A percentile compares a stretch with the other conserved stretches of the same genome.
Conservation (phyloP, 2,329 filamentous ascomycete genomes). For the Apiospora sp. region DNA sequence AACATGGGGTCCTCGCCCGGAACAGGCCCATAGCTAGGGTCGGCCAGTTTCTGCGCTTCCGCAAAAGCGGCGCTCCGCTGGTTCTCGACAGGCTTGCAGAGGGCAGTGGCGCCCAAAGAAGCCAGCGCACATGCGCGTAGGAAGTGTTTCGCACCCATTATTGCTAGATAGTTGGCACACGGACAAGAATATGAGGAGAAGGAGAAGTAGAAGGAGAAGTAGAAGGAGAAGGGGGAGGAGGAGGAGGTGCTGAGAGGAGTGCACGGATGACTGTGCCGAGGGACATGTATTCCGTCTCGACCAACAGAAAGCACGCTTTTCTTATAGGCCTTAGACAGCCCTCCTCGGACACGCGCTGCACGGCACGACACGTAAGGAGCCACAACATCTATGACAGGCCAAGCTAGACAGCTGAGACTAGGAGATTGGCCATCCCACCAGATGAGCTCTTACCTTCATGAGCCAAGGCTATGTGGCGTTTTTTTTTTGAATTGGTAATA, state of each 20-base stretch:
- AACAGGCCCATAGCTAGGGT: conserved; percentile 42
- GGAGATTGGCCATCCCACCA: not conserved
- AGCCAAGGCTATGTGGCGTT: not conserved
- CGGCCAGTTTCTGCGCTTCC: conserved; percentile 35
- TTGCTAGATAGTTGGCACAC: not conserved
- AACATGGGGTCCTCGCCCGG: conserved; percentile 44
- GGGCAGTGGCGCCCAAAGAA: not conserved
- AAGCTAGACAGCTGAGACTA: not conserved
- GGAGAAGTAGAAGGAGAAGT: not conserved
- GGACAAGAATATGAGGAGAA: not conserved
- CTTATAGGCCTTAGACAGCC: not conserved
- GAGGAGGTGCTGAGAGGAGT: not conserved
- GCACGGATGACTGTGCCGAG: not conserved
- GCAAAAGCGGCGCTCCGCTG: not conserved
- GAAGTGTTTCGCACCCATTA: conserved; percentile 50
- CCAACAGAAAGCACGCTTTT: not conserved
- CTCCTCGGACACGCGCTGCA: not conserved
- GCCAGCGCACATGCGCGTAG: conserved; percentile 68
- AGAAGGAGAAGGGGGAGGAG: not conserved
- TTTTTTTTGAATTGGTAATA: not conserved
- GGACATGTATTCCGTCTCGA: not conserved
- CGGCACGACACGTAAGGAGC: not conserved
- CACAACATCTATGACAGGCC: not conserved
- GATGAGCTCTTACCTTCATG: not conserved
- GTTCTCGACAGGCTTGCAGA: not conserved